A percentile compares a stretch with the other conserved stretches of the same genome.
These are phyloP conservation scores for Meira nashicola DNA, from an alignment of 1,284 basidiomycete genomes.

Conservation along the genomic window DNA sequence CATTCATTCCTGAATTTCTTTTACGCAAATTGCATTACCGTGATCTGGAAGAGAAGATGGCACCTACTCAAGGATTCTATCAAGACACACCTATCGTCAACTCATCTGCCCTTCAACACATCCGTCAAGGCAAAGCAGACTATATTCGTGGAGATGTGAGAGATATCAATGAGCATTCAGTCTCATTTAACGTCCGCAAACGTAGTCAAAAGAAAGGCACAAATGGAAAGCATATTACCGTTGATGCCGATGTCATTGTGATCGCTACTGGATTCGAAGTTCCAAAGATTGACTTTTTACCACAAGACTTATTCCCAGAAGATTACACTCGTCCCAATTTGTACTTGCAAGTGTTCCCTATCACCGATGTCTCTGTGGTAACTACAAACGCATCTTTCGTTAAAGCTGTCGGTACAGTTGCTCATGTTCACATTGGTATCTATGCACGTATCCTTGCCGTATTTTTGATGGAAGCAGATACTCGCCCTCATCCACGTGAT, in stretches of 20 bases:
- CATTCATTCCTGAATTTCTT: constrained; percentile 58
- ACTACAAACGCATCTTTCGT: constrained; percentile 62
- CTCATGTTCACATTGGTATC: constrained; percentile 46
- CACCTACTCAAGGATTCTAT: constrained; percentile 44
- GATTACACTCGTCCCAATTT: constrained; percentile 60
- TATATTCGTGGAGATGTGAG: constrained; percentile 62
- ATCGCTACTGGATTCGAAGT: constrained; percentile 64
- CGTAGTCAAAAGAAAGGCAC: constrained; percentile 48
- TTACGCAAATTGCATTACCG: constrained; percentile 60
- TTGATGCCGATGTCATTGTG: constrained; percentile 61
- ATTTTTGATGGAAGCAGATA: constrained; percentile 60
- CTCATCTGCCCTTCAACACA: constrained; percentile 60
- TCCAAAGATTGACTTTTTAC: constrained; percentile 61
- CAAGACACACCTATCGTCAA: constrained; percentile 58
- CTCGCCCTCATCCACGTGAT: constrained; percentile 59
- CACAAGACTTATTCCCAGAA: constrained; percentile 62
- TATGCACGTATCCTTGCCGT: constrained; percentile 63
- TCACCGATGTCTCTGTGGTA: constrained; percentile 57
- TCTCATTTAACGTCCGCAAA: constrained; percentile 53
- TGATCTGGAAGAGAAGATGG: constrained; percentile 56
- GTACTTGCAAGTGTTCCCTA: constrained; percentile 65
- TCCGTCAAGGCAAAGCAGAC: constrained; percentile 58
- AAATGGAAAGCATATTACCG: constrained; percentile 52
- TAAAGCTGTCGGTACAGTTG: constrained; percentile 53
- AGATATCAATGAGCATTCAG: constrained; percentile 57